Evolutionary conservation across 495 filamentous ascomycete genomes (phyloP).

Genomic region (Penicillium silybi): DNA sequence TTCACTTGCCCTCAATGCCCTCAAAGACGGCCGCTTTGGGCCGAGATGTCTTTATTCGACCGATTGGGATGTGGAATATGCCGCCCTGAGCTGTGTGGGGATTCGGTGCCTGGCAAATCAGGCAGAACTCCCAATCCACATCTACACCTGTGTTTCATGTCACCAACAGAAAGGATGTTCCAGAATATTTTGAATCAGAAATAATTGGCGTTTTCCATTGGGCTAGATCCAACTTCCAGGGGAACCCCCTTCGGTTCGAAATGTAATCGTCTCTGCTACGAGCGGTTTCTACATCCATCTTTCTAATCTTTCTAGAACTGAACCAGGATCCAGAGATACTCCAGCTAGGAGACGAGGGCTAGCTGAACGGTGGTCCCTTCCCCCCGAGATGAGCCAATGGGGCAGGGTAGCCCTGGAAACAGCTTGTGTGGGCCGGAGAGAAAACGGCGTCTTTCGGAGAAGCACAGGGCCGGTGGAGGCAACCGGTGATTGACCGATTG

Average conservation of each 20-base stretch:
- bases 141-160: too few relatives aligned
- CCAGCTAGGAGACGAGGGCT: not conserved
- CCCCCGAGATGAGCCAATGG: not conserved
- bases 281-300: not conserved
- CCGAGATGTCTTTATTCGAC: too few relatives aligned
- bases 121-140: too few relatives aligned
- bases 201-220: not conserved
- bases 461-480: not conserved
- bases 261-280: not conserved
- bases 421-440: slow-evolving; percentile 1
- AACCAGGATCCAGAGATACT: too few relatives aligned
- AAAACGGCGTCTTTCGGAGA: not conserved
- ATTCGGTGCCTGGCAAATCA: too few relatives aligned
- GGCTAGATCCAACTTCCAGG: not conserved
- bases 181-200: too few relatives aligned
- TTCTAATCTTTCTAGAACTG: too few relatives aligned
- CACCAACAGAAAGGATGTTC: too few relatives aligned
- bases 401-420: not conserved
- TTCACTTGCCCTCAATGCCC: too few relatives aligned
- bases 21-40: too few relatives aligned
- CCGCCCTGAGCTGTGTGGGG: too few relatives aligned
- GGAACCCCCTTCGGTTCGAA: not conserved
- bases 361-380: not conserved
- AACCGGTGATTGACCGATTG: not conserved
- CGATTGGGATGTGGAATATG: too few relatives aligned